A percentile compares a stretch with the other conserved stretches of the same genome.
Evolutionary conservation across 2,329 filamentous ascomycete species (phyloP).

Genomic region (Alternaria rosae): DNA sequence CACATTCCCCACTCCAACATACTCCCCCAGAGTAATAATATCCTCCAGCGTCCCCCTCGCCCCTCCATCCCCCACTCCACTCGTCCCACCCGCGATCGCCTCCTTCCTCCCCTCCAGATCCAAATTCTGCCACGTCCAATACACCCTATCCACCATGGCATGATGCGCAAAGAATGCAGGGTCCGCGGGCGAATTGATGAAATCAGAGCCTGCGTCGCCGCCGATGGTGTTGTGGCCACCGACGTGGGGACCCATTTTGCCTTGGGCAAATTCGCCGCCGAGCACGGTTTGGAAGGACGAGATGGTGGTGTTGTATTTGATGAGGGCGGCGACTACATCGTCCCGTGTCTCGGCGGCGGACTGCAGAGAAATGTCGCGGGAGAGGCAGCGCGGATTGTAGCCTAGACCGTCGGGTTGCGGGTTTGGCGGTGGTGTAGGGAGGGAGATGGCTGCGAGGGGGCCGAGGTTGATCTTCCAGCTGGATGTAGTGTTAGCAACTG

Average conservation of each 20-base stretch:
- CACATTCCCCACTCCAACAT: conserved; percentile 34
- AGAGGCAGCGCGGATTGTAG: conserved; percentile 50
- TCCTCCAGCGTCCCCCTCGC: conserved; percentile 56
- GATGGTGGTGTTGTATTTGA: conserved; percentile 35
- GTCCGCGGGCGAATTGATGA: not conserved
- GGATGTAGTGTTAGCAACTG: not conserved
- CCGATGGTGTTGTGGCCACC: conserved; percentile 57
- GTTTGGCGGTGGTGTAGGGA: conserved; percentile 32
- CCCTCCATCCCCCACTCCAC: conserved; percentile 40
- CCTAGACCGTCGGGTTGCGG: conserved; percentile 36
- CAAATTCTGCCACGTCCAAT: conserved; percentile 61
- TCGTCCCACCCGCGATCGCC: conserved; percentile 55
- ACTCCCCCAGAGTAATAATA: conserved; percentile 48
- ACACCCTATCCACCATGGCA: conserved; percentile 57
- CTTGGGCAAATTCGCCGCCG: conserved; percentile 47
- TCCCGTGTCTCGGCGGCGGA: conserved; percentile 34
- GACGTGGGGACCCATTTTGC: conserved; percentile 53
- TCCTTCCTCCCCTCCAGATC: conserved; percentile 49
- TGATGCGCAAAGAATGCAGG: conserved; percentile 48
- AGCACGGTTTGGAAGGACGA: conserved; percentile 48
- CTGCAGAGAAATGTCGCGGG: conserved; percentile 46
- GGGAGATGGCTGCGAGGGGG: conserved; percentile 52
- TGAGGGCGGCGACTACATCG: conserved; percentile 29
- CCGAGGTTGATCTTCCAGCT: conserved; percentile 55
- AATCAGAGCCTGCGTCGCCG: conserved; percentile 41